A percentile compares a stretch with the other conserved stretches of the same genome.
Conservation (phyloP, 2,329 filamentous ascomycete genomes). For the Colletotrichum melonis region DNA sequence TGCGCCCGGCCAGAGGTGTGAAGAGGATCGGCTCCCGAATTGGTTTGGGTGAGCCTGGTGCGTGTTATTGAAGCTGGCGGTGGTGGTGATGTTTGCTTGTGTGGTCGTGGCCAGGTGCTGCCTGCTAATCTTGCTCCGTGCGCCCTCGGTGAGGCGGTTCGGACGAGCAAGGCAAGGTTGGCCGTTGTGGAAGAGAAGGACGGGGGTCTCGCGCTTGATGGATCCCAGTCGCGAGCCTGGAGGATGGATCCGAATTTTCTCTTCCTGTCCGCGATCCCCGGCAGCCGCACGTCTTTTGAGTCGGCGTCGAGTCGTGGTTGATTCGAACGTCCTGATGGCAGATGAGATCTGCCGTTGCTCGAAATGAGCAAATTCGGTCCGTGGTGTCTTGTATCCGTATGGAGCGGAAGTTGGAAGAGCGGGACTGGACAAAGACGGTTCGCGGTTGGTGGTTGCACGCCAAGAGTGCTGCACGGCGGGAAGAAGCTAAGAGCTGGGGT, state of each 20-base stretch:
- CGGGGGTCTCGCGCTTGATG: not conserved
- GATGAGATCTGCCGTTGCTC: constrained; percentile 14
- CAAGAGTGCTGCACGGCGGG: constrained; percentile 20
- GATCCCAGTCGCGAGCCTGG: constrained; percentile 8
- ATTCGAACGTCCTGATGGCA: constrained; percentile 5
- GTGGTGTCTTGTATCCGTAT: not conserved
- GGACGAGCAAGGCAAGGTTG: not conserved
- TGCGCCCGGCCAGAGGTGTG: not conserved
- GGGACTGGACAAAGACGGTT: constrained; percentile 4
- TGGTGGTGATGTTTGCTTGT: not conserved
- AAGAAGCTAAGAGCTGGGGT: constrained; percentile 15
- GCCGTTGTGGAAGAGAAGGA: not conserved
- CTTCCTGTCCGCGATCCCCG: not conserved
- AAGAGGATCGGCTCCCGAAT: not conserved
- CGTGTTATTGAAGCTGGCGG: not conserved
- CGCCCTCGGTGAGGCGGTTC: constrained; percentile 22
- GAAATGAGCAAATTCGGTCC: constrained; percentile 12
- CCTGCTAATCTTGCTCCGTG: constrained; percentile 14
- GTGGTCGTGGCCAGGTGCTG: constrained; percentile 17
- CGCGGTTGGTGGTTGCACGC: not conserved
- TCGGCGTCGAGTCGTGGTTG: constrained; percentile 4
- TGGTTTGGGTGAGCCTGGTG: not conserved
- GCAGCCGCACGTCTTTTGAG: not conserved
- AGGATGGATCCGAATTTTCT: not conserved
- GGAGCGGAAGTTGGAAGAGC: not conserved